phyloP scores from a whole-genome alignment of 257 asterid species.

The Misopates orontium region DNA sequence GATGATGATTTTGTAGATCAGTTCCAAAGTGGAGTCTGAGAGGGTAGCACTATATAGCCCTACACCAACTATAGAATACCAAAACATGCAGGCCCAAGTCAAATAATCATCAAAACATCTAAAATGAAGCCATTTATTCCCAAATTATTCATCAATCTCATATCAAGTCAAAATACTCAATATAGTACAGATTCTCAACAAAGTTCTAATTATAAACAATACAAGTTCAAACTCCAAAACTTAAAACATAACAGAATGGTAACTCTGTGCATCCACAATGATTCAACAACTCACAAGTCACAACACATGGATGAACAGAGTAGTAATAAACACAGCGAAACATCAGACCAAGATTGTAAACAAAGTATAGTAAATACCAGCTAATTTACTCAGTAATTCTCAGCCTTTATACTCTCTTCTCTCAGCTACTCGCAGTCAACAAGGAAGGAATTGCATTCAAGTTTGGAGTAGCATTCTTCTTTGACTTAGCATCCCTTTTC shows the following conservation, averaged over 20 bases:
- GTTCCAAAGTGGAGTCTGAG: background rate
- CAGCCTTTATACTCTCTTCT: conserved; percentile 8
- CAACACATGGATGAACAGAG: conserved; percentile 35
- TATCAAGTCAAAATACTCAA: conserved; percentile 9
- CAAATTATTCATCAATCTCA: conserved; percentile 19
- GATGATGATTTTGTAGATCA: conserved; percentile 2
- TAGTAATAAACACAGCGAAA: conserved; percentile 32
- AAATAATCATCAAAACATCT: background rate
- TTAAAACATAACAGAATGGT: conserved; percentile 26
- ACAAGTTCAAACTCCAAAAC: conserved; percentile 24
- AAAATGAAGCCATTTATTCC: conserved; percentile 23
- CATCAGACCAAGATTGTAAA: conserved; percentile 32
- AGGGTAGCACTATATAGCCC: background rate
- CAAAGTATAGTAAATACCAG: conserved; percentile 30
- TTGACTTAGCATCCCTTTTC: conserved; percentile 47
- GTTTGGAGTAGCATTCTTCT: conserved; percentile 58
- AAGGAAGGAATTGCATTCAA: conserved; percentile 80
- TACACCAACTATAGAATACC: background rate
- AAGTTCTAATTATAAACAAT: background rate
- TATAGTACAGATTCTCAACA: conserved; percentile 17
- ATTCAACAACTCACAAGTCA: conserved; percentile 31
- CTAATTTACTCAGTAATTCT: conserved; percentile 29
- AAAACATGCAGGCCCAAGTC: background rate
- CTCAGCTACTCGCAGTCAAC: conserved; percentile 60
- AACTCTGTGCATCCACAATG: conserved; percentile 14